Conservation (phyloP, 768 basidiomycete species). For the Tricholoma bakamatsutake region DNA sequence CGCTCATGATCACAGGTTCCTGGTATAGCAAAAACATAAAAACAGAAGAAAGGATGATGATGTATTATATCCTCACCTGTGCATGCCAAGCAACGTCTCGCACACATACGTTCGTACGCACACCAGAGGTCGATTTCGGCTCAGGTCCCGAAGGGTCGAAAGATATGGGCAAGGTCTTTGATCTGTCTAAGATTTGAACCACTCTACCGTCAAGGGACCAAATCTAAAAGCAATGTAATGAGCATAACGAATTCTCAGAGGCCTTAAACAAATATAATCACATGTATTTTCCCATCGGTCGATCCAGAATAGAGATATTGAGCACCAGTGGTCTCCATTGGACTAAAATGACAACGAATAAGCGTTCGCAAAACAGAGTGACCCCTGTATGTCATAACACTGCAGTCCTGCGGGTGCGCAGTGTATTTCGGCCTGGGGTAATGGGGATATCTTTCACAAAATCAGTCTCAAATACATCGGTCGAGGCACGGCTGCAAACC, state of each 20-base stretch:
- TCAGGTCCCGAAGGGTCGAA: constrained; percentile 68
- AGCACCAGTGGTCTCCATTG: constrained; percentile 83
- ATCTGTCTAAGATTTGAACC: constrained; percentile 80
- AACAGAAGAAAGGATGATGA: neutral
- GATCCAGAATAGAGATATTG: constrained; percentile 96
- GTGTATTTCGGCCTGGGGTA: constrained; percentile 58
- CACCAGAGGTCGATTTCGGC: constrained; percentile 23
- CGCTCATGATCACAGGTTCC: constrained; percentile 90
- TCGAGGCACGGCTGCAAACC: constrained; percentile 38
- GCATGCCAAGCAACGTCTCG: constrained; percentile 97
- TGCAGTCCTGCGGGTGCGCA: constrained; percentile 85
- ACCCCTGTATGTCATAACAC: constrained; percentile 93
- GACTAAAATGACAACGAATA: constrained; percentile 96
- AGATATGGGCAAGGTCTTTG: constrained; percentile 61
- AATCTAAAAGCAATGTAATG: constrained; percentile 46
- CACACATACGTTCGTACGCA: constrained; percentile 49
- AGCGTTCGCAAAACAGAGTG: constrained; percentile 87
- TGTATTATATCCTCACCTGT: constrained; percentile 37
- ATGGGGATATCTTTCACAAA: constrained; percentile 42
- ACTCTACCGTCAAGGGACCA: constrained; percentile 91
- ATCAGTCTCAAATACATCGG: neutral
- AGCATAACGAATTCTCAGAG: constrained; percentile 2
- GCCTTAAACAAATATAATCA: constrained; percentile 27
- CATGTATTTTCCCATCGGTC: constrained; percentile 80
- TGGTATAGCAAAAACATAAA: constrained; percentile 18